A percentile compares a stretch with the other conserved stretches of the same genome.
phyloP scores from a whole-genome alignment of 1,284 basidiomycete genomes.

The Rhodotorula sp. region DNA sequence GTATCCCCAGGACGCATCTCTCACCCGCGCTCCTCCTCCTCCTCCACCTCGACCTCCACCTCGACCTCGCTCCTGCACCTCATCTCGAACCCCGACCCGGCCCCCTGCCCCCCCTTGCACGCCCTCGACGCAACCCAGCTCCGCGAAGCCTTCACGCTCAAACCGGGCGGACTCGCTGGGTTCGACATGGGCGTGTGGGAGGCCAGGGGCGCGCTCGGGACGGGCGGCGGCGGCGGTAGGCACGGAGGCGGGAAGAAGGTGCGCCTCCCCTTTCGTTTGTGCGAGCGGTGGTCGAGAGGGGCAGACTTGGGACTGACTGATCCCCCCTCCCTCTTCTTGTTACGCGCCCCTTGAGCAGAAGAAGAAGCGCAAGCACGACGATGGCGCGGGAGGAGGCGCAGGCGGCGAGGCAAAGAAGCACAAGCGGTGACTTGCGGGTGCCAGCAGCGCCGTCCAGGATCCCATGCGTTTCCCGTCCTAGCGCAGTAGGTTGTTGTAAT shows the following conservation, averaged over 20 bases:
- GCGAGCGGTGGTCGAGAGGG: neutral
- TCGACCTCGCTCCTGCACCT: constrained; percentile 32
- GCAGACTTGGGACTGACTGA: neutral
- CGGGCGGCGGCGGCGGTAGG: neutral
- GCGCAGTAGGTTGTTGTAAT: neutral
- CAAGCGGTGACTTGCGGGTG: constrained; percentile 3
- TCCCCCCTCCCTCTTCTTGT: too few species aligned
- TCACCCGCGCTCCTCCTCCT: neutral
- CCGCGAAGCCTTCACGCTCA: constrained; percentile 41
- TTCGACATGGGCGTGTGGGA: constrained; percentile 40
- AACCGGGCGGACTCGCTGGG: constrained; percentile 34
- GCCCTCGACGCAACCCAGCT: constrained; percentile 36
- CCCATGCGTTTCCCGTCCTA: neutral
- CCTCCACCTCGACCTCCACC: neutral
- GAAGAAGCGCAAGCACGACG: constrained; percentile 35
- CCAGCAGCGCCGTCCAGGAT: neutral
- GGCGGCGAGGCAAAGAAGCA: constrained; percentile 27
- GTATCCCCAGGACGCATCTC: constrained; percentile 5
- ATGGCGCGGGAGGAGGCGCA: neutral
- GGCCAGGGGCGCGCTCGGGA: neutral
- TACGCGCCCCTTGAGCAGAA: constrained; percentile 7
- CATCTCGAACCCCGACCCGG: constrained; percentile 42
- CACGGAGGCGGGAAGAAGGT: constrained; percentile 12
- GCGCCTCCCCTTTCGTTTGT: neutral
- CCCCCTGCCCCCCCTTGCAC: constrained; percentile 27